A percentile compares a stretch with the other conserved stretches of the same genome.
phyloP scores from a whole-genome alignment of 2,329 filamentous ascomycete species.

The Fusarium tupiense region DNA sequence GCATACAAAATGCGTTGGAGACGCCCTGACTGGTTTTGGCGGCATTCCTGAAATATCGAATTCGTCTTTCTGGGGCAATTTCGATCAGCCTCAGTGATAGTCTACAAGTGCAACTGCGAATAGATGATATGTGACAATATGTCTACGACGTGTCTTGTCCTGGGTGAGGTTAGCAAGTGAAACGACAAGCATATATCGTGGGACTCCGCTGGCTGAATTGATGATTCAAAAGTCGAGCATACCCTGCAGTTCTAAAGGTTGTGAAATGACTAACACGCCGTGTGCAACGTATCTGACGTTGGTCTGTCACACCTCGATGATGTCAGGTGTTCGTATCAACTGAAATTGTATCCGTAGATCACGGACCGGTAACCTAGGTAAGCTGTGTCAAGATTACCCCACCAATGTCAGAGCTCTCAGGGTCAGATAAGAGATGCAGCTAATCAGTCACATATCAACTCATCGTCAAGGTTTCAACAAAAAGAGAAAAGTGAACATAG shows the following conservation, averaged over 20 bases:
- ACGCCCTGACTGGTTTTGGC: constrained; percentile 51
- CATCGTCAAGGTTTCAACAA: background rate
- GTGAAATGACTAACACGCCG: constrained; percentile 8
- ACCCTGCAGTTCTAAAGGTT: constrained; percentile 7
- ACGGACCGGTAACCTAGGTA: background rate
- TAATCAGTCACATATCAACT: background rate
- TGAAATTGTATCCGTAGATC: background rate
- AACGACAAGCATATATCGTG: background rate
- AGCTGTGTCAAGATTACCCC: constrained; percentile 18
- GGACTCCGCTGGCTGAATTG: background rate
- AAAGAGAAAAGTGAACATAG: background rate
- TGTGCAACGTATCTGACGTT: constrained; percentile 12
- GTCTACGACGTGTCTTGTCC: background rate
- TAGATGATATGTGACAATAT: background rate
- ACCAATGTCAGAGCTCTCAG: constrained; percentile 3
- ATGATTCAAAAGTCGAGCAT: background rate
- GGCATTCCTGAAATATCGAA: constrained; percentile 10
- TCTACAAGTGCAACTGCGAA: background rate
- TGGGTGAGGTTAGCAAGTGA: constrained; percentile 3
- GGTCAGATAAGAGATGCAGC: background rate
- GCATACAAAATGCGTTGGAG: constrained; percentile 79
- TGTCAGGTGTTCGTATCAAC: constrained; percentile 30
- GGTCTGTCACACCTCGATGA: constrained; percentile 15
- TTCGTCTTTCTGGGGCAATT: background rate
- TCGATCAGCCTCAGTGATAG: background rate